Base-by-base conservation (phyloP, 2,329 filamentous ascomycete genomes). In the Exophiala spinifera region DNA sequence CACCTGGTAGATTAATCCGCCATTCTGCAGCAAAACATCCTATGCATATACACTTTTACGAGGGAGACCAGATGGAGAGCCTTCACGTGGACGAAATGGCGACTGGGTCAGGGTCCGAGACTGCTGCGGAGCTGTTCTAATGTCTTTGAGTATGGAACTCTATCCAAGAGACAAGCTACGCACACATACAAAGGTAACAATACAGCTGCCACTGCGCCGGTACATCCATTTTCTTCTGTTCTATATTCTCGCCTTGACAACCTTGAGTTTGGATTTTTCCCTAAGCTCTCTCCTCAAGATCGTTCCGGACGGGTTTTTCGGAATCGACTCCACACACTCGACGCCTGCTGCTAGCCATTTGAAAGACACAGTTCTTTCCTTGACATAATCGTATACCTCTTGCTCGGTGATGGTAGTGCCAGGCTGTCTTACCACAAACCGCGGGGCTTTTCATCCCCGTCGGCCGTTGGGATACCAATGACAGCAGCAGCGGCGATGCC, bases 291-390 rank as follows among this genome's bases (percentile, higher is more conserved):
- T 54, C 13, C 72, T 67, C 54, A 74, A 69, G 47, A 79, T 77
- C 66, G 79, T 79, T 7, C 77, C 77, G 53, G 74, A 76, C 1
- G 76, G 68, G 4, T 75, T 76, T 46, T 76, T 74, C 1, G 77
- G 77, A 28, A 80, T 76, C 21, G 71, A 67, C 37, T 78, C 73
- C 5, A 79, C 71, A 45, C 79, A 79, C 23, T 74, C 65, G 3
- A 79, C 70, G 0, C 76, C 76, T 3, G 74, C 74, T 3, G 75
- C 73, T 0, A 79, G 59, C 4, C 69, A 64, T 57, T 79, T 80
- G 65, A 78, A 79, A 45, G 72, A 72, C 3, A 76, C 73, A 20
- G 80, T 67, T 46, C 72, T 62, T 21, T 31, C 39, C 28, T 59
- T 49, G n/a, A 63, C 42, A 28, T 61, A 62, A 14, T 53, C 53